A percentile compares a stretch with the other conserved stretches of the same genome.
These are phyloP conservation scores for Entophlyctis luteolus DNA, from an alignment of 192 early-diverging fungal genomes.

Conservation along the genomic window DNA sequence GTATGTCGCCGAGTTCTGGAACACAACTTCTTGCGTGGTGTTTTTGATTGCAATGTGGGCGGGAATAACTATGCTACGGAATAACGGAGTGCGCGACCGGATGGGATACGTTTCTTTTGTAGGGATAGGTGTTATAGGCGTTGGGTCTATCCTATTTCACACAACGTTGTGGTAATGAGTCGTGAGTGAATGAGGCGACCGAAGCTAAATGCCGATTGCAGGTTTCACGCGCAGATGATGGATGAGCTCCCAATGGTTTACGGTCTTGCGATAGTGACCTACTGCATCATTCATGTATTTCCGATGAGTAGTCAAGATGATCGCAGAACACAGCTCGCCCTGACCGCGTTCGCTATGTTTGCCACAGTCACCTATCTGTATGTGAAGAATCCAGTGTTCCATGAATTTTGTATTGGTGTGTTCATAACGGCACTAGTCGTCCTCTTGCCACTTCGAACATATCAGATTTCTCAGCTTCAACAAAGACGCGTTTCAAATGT, in stretches of 20 bases:
- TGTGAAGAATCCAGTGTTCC: slow-evolving; percentile 64
- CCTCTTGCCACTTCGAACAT: slow-evolving; percentile 15
- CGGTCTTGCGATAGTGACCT: background rate
- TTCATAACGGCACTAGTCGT: slow-evolving; percentile 14
- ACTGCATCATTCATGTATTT: slow-evolving; percentile 31
- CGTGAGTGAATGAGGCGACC: too few relatives aligned
- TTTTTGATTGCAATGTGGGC: background rate
- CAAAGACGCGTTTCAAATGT: slow-evolving; percentile 5
- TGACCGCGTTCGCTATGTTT: background rate
- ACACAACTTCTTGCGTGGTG: background rate
- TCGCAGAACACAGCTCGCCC: background rate
- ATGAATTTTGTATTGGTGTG: slow-evolving; percentile 40
- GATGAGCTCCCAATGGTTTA: slow-evolving; percentile 73
- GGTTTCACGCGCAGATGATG: slow-evolving; percentile 5
- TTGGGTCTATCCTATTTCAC: slow-evolving; percentile 7
- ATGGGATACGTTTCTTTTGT: background rate
- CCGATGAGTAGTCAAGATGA: background rate
- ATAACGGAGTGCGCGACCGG: background rate
- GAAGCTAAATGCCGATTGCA: background rate
- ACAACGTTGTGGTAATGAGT: background rate
- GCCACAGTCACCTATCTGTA: slow-evolving; percentile 51
- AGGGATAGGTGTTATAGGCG: slow-evolving; percentile 5
- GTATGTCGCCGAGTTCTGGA: slow-evolving; percentile 66
- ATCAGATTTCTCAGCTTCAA: background rate
- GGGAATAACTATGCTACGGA: background rate